Evolutionary conservation across 352 stramenopile species (phyloP), one percentile per base, ranked within the genome.

Genomic region (Pelagophyceae sp.): DNA sequence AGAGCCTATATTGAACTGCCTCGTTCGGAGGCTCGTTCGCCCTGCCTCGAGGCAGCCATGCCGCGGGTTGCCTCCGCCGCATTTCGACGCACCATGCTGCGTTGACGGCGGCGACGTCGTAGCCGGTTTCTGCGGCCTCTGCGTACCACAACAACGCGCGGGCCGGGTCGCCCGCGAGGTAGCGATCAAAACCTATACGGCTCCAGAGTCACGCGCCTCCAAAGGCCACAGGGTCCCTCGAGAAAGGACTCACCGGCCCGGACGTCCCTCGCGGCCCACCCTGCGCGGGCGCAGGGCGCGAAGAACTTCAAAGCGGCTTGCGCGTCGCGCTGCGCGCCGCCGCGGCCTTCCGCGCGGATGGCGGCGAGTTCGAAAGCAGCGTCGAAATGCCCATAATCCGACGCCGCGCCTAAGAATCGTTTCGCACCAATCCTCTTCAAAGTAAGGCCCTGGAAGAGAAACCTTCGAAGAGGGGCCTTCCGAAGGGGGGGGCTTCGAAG

Each of bases 151-250:
- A 11, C 2, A 74, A n/a, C 11, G 67, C 67, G 6, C 33, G 33
- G 33, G 20, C 67, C 17, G 1, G 11, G 38, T 74, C 67, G 35
- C 23, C 35, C 15, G 11, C 35, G 6, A 74, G 67, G n/a, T 54
- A 74, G 33, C 17, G 17, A 11, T 74, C 67, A 37, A 74, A 74
- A n/a, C 67, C n/a, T n/a, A n/a, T n/a, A n/a, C n/a, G n/a, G n/a
- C n/a, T n/a, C n/a, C n/a, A n/a, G n/a, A n/a, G n/a, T n/a, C n/a
- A n/a, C n/a, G n/a, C n/a, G n/a, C n/a, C n/a, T n/a, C n/a, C n/a
- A n/a, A n/a, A n/a, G n/a, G n/a, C n/a, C n/a, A n/a, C n/a, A n/a
- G n/a, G n/a, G n/a, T n/a, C n/a, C n/a, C n/a, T n/a, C n/a, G n/a
- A n/a, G n/a, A n/a, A n/a, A n/a, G n/a, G n/a, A n/a, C n/a, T n/a